Evolutionary conservation across 129 eudicot species (phyloP).

Genomic region (Smallanthus sonchifolius): DNA sequence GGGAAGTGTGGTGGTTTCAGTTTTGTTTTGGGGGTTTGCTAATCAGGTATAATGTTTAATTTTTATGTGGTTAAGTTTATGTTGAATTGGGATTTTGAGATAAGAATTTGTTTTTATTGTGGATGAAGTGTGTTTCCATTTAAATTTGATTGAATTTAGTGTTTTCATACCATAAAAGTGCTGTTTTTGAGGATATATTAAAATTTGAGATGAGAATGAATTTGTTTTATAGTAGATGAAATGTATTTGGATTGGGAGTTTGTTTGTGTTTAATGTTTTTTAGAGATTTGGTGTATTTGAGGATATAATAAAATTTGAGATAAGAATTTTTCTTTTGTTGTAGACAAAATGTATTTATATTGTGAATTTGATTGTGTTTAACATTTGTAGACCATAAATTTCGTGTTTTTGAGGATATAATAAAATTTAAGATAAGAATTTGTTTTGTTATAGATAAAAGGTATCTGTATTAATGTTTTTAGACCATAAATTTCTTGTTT

Average conservation of each 20-base stretch:
- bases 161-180: neutral
- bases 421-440: neutral
- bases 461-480: neutral
- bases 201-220: neutral
- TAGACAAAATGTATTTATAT: neutral
- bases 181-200: constrained; percentile 1
- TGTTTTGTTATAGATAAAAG: neutral
- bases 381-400: neutral
- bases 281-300: neutral
- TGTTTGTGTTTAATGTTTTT: neutral
- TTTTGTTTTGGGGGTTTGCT: constrained; percentile 99
- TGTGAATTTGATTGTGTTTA: neutral
- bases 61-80: neutral
- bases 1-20: constrained; percentile 99
- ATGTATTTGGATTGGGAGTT: neutral
- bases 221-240: neutral
- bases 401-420: constrained; percentile 1
- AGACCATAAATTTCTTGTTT: neutral
- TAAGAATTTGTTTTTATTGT: neutral
- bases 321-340: neutral
- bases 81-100: neutral
- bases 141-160: constrained; percentile 6
- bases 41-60: constrained; percentile 65
- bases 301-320: neutral
- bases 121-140: neutral